Percentiles rank a stretch among this genome's conserved stretches.
These are phyloP conservation scores for Penicillium sp. DNA, from an alignment of 2,329 filamentous ascomycete species.

Conservation along the genomic window DNA sequence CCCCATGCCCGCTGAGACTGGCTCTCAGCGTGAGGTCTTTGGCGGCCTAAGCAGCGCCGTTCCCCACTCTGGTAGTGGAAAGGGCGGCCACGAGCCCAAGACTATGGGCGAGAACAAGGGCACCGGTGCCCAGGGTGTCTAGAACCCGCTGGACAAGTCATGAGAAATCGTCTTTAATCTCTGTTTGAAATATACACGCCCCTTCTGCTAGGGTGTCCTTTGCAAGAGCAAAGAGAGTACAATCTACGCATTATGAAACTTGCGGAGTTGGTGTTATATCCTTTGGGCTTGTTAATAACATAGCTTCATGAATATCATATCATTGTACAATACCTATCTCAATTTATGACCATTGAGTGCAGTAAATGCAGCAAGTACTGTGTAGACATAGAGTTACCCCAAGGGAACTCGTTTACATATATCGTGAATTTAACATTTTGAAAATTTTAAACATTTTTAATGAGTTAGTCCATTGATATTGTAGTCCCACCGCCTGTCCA, in stretches of 20 bases:
- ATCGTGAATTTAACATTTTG: no score
- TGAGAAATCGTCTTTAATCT: neutral
- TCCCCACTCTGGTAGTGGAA: constrained; percentile 35
- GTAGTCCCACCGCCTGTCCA: no score
- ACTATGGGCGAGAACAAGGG: constrained; percentile 42
- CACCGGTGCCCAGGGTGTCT: constrained; percentile 25
- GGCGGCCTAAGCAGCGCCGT: constrained; percentile 32
- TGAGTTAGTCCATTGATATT: no score
- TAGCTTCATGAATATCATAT: constrained; percentile 8
- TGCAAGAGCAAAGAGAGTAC: constrained; percentile 1
- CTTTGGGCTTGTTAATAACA: constrained; percentile 6
- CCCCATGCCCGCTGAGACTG: constrained; percentile 39
- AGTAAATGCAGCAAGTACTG: no score
- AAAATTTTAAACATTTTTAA: no score
- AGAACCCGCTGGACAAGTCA: neutral
- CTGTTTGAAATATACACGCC: neutral
- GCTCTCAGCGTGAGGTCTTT: constrained; percentile 29
- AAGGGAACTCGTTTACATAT: no score
- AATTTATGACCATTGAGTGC: no score
- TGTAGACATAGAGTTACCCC: no score
- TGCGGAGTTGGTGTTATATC: constrained; percentile 13
- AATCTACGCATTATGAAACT: constrained; percentile 15
- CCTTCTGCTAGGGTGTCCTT: constrained; percentile 5
- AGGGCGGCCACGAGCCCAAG: constrained; percentile 43
- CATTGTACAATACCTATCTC: neutral